A percentile compares a stretch with the other conserved stretches of the same genome.
These are phyloP conservation scores for Botrytis cinerea DNA, from an alignment of 2,329 filamentous ascomycete species.

Conservation along the genomic window DNA sequence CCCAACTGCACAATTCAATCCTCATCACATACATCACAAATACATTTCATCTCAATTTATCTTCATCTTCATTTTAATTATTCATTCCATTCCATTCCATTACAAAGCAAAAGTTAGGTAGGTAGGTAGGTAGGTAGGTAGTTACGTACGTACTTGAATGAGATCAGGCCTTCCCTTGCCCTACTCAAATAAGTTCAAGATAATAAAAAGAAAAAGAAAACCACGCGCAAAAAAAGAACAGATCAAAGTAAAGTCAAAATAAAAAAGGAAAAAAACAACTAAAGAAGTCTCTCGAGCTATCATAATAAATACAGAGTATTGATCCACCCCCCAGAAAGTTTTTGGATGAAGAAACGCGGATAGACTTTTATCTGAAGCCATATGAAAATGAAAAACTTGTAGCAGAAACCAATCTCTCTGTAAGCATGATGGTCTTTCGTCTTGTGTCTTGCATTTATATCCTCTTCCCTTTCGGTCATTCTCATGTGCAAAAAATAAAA, in stretches of 20 bases:
- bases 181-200: neutral
- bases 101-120: conserved; percentile 22
- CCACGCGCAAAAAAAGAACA: neutral
- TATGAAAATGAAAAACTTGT: neutral
- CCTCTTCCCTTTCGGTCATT: conserved; percentile 9
- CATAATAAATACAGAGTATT: conserved; percentile 27
- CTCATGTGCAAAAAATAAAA: conserved; percentile 23
- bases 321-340: conserved; percentile 8
- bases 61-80: neutral
- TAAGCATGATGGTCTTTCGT: conserved; percentile 6
- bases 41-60: neutral
- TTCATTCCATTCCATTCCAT: conserved; percentile 18
- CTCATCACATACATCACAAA: too few species aligned
- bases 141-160: neutral
- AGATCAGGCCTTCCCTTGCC: neutral
- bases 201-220: neutral
- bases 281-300: conserved; percentile 19
- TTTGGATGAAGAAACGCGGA: conserved; percentile 5
- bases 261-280: conserved; percentile 1
- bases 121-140: conserved; percentile 4
- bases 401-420: conserved; percentile 9
- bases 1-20: too few species aligned
- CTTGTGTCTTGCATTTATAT: conserved; percentile 5
- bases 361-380: neutral
- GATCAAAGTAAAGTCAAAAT: conserved; percentile 15